Percentiles rank a stretch among this genome's conserved stretches.
These are phyloP conservation scores for Globisporangium radiosum DNA, from an alignment of 352 stramenopile genomes.

Conservation along the genomic window DNA sequence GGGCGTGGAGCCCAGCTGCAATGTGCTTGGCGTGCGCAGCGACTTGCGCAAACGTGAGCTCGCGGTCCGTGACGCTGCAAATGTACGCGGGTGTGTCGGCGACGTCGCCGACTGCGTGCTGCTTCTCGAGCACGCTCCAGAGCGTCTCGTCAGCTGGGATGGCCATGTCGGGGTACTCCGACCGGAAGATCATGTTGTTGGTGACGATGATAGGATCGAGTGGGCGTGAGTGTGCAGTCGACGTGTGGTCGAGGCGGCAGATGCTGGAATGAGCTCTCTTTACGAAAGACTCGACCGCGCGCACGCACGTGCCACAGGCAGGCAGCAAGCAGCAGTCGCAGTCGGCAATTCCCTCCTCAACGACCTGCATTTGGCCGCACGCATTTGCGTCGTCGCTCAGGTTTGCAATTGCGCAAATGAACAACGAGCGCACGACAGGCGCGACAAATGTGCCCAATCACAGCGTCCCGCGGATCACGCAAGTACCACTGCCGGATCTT, in stretches of 20 bases:
- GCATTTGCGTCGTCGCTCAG: background rate
- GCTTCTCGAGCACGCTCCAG: constrained; percentile 32
- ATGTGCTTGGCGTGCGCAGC: constrained; percentile 17
- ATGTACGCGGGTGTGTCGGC: constrained; percentile 26
- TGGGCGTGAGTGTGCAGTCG: background rate
- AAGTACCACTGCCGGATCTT: constrained; percentile 6
- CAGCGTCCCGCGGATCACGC: background rate
- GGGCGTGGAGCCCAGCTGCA: constrained; percentile 24
- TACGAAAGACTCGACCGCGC: background rate
- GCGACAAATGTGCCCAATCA: background rate
- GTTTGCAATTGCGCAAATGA: background rate
- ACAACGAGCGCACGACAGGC: background rate
- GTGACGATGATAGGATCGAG: background rate
- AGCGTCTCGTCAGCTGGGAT: constrained; percentile 26
- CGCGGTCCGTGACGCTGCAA: constrained; percentile 31
- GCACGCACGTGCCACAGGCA: background rate
- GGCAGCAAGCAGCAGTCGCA: background rate
- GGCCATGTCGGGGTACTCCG: constrained; percentile 15
- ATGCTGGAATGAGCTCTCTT: background rate
- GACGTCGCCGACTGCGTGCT: constrained; percentile 12
- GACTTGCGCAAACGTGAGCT: constrained; percentile 28
- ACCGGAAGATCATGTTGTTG: constrained; percentile 31
- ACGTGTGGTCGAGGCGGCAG: background rate
- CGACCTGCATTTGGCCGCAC: background rate
- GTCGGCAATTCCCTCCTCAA: background rate